Evolutionary conservation across 306 rosid species (phyloP), one percentile per base, ranked within the genome.

Genomic region (Inga oerstediana): DNA sequence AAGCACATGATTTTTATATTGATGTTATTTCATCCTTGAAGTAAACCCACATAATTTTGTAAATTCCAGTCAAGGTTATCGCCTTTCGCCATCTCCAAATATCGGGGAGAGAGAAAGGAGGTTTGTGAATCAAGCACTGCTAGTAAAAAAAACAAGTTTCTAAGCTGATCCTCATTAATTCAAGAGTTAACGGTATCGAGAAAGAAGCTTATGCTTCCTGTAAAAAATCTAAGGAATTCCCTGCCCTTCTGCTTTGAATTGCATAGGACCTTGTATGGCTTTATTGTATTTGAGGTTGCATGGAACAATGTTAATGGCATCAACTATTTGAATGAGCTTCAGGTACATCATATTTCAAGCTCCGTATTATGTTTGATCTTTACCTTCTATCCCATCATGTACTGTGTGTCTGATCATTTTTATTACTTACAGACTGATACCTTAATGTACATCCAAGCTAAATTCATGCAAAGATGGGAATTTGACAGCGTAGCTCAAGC

Each of bases 261-360:
- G 89, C 97, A 84, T 62, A 85, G 97, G 85, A 96, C 93, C 76
- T 85, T 96, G 78, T 88, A 84, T 71, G 99, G 99, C 37, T 93
- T 92, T 87, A 96, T 96, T 70, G 92, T 96, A 32, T 96, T 96
- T 81, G 98, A 92, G 87, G 93, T 92, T 80, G 85, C 89, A 39
- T 96, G 99, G 99, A 79, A 72, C 76, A 48, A 75, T 86, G 98
- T 93, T 56, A 90, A 97, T 58, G 99, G 99, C 78, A 92, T 96
- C 70, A 93, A 86, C 87, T 96, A 96, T 93, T 85, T 90, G 56
- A 96, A 91, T 81, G 97, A 93, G 86, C 97, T 96, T 88, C 99
- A 93, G 97, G 99, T 92, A 86, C 77, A 56, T 0, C 1, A 85
- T 41, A 78, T 58, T 22, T 34, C 70, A 52, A 67, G 84, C 78